A percentile compares a stretch with the other conserved stretches of the same genome.
Conservation (phyloP, 2,329 filamentous ascomycete species). For the Ophiostoma himal-ulmi region DNA sequence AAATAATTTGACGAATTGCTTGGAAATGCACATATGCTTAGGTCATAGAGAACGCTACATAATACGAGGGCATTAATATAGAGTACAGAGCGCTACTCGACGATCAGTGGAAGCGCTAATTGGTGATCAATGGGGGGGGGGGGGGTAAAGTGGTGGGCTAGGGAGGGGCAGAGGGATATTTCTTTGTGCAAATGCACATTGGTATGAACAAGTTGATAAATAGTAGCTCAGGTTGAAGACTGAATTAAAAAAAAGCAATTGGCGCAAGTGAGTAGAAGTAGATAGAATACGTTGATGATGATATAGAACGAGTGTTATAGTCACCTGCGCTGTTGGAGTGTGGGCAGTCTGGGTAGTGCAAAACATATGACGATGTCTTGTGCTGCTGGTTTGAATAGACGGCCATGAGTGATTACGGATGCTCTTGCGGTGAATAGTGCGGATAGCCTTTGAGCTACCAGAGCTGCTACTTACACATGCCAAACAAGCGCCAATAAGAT, state of each 20-base stretch:
- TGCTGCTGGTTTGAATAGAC: not conserved
- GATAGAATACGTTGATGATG: not conserved
- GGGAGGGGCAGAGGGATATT: slow-evolving; percentile 1
- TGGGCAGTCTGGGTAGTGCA: not conserved
- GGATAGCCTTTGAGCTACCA: not conserved
- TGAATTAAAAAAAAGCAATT: not conserved
- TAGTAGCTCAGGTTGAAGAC: not conserved
- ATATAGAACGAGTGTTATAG: not conserved
- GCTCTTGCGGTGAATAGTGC: not conserved
- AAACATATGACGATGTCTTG: not conserved
- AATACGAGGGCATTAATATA: not conserved
- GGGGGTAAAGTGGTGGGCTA: not conserved
- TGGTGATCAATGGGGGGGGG: slow-evolving; percentile 11
- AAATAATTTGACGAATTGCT: too few species aligned
- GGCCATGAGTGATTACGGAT: not conserved
- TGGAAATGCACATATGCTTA: not conserved
- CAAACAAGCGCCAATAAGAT: not conserved
- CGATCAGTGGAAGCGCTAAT: slow-evolving; percentile 15
- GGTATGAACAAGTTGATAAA: not conserved
- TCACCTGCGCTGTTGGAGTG: not conserved
- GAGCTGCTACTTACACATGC: not conserved
- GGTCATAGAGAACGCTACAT: not conserved
- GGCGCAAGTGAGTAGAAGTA: not conserved
- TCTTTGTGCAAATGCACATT: not conserved
- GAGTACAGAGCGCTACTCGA: not conserved